Conservation (phyloP, 1,139 yeast species). For the Saccharomyces hybrid region DNA sequence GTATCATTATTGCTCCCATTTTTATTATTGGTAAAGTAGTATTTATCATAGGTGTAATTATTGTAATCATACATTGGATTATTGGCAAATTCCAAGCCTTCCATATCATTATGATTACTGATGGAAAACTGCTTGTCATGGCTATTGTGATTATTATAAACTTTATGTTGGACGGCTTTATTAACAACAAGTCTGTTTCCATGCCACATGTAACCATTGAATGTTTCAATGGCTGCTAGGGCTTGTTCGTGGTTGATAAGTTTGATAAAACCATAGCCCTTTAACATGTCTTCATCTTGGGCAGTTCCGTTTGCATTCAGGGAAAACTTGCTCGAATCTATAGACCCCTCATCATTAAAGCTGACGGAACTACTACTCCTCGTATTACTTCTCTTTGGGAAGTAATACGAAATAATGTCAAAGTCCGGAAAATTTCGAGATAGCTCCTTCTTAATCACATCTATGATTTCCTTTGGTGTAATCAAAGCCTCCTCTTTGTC, state of each 20-base stretch:
- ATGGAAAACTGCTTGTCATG: background rate
- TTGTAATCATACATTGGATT: background rate
- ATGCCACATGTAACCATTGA: constrained; percentile 32
- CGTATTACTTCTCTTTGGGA: constrained; percentile 19
- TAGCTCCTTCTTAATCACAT: constrained; percentile 15
- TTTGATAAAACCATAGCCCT: constrained; percentile 45
- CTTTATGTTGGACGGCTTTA: constrained; percentile 27
- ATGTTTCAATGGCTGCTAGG: constrained; percentile 35
- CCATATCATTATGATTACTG: background rate
- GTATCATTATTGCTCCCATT: background rate
- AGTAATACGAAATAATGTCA: constrained; percentile 24
- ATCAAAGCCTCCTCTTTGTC: constrained; percentile 10
- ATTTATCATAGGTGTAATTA: background rate
- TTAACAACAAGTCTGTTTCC: constrained; percentile 25
- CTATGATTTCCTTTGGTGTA: constrained; percentile 18
- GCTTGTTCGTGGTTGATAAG: constrained; percentile 37
- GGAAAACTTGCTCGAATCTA: background rate
- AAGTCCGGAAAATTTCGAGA: constrained; percentile 11
- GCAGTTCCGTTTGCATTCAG: constrained; percentile 1
- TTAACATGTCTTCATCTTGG: constrained; percentile 22
- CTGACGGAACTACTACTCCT: constrained; percentile 3
- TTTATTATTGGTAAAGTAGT: background rate
- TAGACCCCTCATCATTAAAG: background rate
- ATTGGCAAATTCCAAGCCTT: background rate
- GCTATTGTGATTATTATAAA: background rate